Conservation (phyloP, 2,329 filamentous ascomycete species). For the Simplicillium aogashimaense region DNA sequence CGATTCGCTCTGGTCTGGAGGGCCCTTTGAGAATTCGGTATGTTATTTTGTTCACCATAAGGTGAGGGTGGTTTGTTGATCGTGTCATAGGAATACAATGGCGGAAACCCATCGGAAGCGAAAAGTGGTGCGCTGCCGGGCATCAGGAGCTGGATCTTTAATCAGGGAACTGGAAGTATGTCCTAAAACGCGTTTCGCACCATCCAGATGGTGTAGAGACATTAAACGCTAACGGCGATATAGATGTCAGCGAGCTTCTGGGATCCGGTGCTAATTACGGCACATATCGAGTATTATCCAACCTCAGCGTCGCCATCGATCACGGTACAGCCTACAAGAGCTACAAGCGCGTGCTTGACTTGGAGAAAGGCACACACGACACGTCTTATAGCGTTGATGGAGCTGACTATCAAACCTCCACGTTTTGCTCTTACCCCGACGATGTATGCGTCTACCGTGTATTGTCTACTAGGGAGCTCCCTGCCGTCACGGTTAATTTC, state of each 20-base stretch:
- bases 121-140: constrained; percentile 7
- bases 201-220: neutral
- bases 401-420: constrained; percentile 10
- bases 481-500: constrained; percentile 27
- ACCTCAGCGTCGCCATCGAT: constrained; percentile 10
- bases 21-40: constrained; percentile 9
- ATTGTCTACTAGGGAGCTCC: constrained; percentile 17
- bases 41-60: neutral
- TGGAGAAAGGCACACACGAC: constrained; percentile 5
- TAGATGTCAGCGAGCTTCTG: constrained; percentile 8
- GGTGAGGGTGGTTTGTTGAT: neutral
- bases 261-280: constrained; percentile 8
- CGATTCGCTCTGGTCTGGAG: constrained; percentile 11
- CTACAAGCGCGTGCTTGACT: constrained; percentile 8
- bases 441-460: constrained; percentile 18
- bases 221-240: neutral
- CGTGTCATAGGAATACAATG: constrained; percentile 8
- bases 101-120: constrained; percentile 7
- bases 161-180: constrained; percentile 9
- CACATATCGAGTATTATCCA: constrained; percentile 9
- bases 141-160: constrained; percentile 9
- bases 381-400: constrained; percentile 3
- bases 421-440: constrained; percentile 33
- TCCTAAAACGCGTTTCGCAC: neutral
- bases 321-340: constrained; percentile 3